phyloP scores from a whole-genome alignment of 2,329 filamentous ascomycete species.

The Paraconiothyrium sp. region DNA sequence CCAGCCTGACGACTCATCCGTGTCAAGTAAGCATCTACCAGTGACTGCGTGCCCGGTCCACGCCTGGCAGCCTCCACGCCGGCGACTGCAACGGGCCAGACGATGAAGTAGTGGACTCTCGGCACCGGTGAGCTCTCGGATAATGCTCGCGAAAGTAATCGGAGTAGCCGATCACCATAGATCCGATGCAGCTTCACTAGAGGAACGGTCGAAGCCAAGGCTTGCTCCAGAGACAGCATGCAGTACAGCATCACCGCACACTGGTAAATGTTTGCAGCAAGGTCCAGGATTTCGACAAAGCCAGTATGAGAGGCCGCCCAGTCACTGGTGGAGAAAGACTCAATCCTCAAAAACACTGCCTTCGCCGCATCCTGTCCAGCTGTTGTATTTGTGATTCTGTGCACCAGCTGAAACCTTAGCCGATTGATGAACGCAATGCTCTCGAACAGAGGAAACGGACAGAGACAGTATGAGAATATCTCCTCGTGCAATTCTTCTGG shows the following conservation, averaged over 20 bases:
- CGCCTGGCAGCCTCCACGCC: constrained; percentile 5
- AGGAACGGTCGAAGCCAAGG: neutral
- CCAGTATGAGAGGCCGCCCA: constrained; percentile 2
- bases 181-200: neutral
- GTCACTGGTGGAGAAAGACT: neutral
- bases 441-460: constrained; percentile 4
- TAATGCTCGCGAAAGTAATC: neutral
- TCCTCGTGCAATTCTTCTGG: constrained; percentile 8
- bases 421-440: constrained; percentile 7
- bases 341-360: neutral
- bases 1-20: constrained; percentile 1
- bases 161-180: neutral
- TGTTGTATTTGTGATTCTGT: neutral
- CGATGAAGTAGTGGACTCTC: constrained; percentile 5
- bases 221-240: neutral
- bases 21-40: constrained; percentile 3
- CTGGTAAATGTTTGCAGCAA: neutral
- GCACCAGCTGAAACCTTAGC: neutral
- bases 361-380: neutral
- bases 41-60: constrained; percentile 1
- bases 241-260: constrained; percentile 7
- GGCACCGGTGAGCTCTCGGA: neutral
- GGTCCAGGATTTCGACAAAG: neutral
- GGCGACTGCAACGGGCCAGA: constrained; percentile 1
- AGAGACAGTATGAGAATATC: constrained; percentile 3